Percentiles rank a stretch among this genome's conserved stretches.
Conservation (phyloP, 805 yeast genomes). For the Cyberlindnera japonica region DNA sequence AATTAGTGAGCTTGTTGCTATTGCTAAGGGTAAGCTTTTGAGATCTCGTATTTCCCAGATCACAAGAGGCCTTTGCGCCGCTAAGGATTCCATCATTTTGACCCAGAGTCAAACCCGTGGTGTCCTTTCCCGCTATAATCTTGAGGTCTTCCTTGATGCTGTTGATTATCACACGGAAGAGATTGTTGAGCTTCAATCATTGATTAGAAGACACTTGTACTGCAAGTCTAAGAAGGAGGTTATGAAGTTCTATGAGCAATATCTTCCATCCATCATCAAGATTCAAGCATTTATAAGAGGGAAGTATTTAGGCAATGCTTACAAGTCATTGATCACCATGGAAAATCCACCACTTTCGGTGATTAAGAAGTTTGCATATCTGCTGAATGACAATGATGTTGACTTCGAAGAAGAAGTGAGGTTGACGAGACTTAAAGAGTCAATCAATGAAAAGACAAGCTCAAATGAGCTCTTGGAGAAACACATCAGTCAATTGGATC, state of each 20-base stretch:
- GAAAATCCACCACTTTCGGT: conserved; percentile 76
- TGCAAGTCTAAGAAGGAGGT: conserved; percentile 36
- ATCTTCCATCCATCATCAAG: conserved; percentile 56
- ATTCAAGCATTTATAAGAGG: conserved; percentile 76
- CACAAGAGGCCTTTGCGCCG: conserved; percentile 2
- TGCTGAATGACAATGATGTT: conserved; percentile 66
- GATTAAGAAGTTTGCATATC: conserved; percentile 69
- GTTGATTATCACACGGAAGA: conserved; percentile 40
- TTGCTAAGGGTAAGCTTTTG: conserved; percentile 34
- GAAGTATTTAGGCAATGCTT: conserved; percentile 65
- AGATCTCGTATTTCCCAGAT: conserved; percentile 27
- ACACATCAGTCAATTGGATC: conserved; percentile 70
- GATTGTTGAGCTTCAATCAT: conserved; percentile 50
- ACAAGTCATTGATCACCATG: conserved; percentile 62
- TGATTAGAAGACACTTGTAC: conserved; percentile 43
- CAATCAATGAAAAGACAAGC: conserved; percentile 65
- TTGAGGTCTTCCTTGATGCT: conserved; percentile 52
- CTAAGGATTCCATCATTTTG: conserved; percentile 28
- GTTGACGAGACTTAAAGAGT: conserved; percentile 62
- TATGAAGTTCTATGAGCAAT: conserved; percentile 47
- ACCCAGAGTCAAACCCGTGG: conserved; percentile 66
- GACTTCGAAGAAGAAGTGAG: conserved; percentile 75
- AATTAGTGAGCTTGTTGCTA: conserved; percentile 33
- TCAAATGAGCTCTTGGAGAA: conserved; percentile 69
- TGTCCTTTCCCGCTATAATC: conserved; percentile 51